Conservation (phyloP, 495 filamentous ascomycete genomes). For the Neurospora sp. region DNA sequence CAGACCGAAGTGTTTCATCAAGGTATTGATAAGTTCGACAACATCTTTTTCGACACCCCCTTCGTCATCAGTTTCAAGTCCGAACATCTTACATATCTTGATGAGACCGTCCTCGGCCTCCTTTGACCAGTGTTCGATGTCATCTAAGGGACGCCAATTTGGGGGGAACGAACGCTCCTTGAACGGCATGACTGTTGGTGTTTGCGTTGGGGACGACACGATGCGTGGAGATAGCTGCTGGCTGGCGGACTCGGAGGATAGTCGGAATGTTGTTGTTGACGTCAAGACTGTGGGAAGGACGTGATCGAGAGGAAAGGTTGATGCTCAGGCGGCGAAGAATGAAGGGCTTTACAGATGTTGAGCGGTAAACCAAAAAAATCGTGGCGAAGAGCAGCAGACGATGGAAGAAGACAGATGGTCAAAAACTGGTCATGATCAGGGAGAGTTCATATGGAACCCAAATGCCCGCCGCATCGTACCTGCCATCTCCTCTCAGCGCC, state of each 20-base stretch:
- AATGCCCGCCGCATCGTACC: neutral
- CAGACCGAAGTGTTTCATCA: neutral
- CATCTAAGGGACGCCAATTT: neutral
- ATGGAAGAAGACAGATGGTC: neutral
- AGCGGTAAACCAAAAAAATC: neutral
- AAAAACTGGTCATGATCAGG: neutral
- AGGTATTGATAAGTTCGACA: neutral
- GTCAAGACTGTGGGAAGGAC: neutral
- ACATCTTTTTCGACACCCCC: neutral
- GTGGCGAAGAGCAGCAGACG: neutral
- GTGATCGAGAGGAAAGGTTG: neutral
- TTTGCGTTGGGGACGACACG: neutral
- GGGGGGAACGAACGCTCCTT: neutral
- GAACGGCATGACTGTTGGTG: neutral
- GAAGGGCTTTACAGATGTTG: neutral
- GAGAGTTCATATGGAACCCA: neutral
- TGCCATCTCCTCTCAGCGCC: neutral
- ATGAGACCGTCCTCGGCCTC: neutral
- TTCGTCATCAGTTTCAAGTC: neutral
- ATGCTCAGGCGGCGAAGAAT: neutral
- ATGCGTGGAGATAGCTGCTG: neutral
- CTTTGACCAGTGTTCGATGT: neutral
- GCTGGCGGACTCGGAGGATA: too few species aligned
- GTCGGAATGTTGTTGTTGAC: neutral
- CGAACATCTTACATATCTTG: neutral